Evolutionary conservation across 345 rosid species (phyloP).

Genomic region (Pistacia integerrima): DNA sequence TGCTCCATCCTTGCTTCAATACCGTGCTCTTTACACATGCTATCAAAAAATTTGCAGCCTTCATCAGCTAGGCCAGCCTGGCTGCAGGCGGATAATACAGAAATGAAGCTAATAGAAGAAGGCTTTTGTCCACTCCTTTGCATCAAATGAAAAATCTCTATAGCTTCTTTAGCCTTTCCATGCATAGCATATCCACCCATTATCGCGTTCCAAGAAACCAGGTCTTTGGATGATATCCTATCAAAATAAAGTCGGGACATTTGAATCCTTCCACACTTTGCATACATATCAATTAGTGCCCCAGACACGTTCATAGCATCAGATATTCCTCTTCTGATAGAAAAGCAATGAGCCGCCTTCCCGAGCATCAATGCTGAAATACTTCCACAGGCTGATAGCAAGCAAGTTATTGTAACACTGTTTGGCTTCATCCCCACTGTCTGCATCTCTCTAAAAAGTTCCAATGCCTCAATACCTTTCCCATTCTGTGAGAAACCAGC

Average conservation of each 20-base stretch:
- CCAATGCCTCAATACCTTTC: no score
- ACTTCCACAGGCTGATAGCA: constrained; percentile 43
- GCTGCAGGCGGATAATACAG: constrained; percentile 66
- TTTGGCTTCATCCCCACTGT: constrained; percentile 31
- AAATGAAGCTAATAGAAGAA: constrained; percentile 60
- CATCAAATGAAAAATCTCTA: constrained; percentile 56
- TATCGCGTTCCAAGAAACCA: constrained; percentile 76
- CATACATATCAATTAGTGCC: constrained; percentile 79
- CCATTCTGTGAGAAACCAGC: no score
- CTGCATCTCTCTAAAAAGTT: constrained; percentile 46
- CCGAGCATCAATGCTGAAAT: constrained; percentile 42
- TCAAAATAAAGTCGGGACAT: constrained; percentile 54
- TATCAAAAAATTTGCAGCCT: constrained; percentile 51
- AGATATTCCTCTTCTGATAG: constrained; percentile 36
- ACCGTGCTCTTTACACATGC: constrained; percentile 55
- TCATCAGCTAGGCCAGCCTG: constrained; percentile 61
- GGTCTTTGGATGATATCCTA: constrained; percentile 55
- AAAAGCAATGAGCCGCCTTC: constrained; percentile 39
- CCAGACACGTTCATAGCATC: constrained; percentile 40
- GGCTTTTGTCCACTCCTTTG: constrained; percentile 49
- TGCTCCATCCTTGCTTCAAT: constrained; percentile 65
- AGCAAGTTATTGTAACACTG: constrained; percentile 40
- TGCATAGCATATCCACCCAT: constrained; percentile 75
- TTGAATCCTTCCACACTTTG: constrained; percentile 69
- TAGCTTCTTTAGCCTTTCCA: constrained; percentile 62